These are phyloP conservation scores for Agarophyton chilense DNA, from an alignment of 23 red algal genomes.

Conservation along the genomic window DNA sequence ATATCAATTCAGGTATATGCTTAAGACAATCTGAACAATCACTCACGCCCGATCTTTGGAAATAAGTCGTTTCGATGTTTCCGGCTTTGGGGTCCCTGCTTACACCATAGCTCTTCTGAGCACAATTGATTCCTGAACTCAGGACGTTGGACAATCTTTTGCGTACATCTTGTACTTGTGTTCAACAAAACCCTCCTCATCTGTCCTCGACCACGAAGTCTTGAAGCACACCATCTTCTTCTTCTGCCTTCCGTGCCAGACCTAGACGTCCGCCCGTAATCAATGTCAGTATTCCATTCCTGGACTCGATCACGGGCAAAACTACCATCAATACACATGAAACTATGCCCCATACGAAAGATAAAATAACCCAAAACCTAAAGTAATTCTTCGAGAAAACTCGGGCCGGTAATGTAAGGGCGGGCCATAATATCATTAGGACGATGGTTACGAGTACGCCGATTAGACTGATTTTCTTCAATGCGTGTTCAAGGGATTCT, in stretches of 20 bases:
- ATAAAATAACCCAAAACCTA: conserved; percentile 74
- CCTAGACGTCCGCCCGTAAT: conserved; percentile 51
- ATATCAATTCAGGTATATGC: too few relatives aligned
- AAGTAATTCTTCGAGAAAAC: conserved; percentile 83
- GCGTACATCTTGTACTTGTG: too few relatives aligned
- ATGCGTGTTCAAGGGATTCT: conserved; percentile 55
- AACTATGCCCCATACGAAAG: conserved; percentile 78
- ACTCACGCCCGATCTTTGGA: too few relatives aligned
- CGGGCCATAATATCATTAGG: conserved; percentile 72
- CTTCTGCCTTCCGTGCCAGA: conserved; percentile 8
- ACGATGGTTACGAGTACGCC: conserved; percentile 38
- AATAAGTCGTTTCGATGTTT: too few relatives aligned
- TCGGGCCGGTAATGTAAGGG: conserved; percentile 54
- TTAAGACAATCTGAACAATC: too few relatives aligned
- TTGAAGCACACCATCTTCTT: conserved; percentile 40
- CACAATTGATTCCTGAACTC: too few relatives aligned
- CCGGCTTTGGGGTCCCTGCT: too few relatives aligned
- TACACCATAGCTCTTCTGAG: too few relatives aligned
- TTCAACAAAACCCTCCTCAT: not conserved
- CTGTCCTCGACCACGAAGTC: conserved; percentile 67
- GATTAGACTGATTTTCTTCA: conserved; percentile 43
- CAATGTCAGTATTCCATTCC: conserved; percentile 62
- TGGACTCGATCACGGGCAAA: conserved; percentile 75
- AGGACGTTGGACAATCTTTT: too few relatives aligned
- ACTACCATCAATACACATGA: conserved; percentile 69